A percentile compares a stretch with the other conserved stretches of the same genome.
Evolutionary conservation across 805 yeast species (phyloP).

Genomic region (Sugiyamaella chiloensis): DNA sequence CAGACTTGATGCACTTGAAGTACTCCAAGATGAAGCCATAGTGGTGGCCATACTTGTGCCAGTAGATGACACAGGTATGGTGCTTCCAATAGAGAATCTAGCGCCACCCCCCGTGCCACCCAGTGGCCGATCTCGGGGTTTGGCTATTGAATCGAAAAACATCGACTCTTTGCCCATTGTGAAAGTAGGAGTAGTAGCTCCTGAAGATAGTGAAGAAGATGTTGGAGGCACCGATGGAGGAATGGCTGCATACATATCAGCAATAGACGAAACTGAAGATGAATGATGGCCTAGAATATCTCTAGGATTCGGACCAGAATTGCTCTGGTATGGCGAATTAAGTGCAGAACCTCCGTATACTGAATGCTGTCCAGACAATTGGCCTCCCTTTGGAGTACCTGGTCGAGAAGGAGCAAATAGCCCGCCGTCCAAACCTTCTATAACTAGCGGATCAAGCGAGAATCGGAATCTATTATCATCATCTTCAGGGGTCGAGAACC

Average conservation of each 20-base stretch:
- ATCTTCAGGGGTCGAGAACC: constrained; percentile 16
- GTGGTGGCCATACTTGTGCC: neutral
- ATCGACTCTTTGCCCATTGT: constrained; percentile 13
- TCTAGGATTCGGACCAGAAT: constrained; percentile 6
- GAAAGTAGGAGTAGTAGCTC: constrained; percentile 12
- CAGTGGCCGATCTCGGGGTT: constrained; percentile 15
- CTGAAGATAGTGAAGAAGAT: constrained; percentile 10
- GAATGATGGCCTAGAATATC: constrained; percentile 10
- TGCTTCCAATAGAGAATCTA: constrained; percentile 11
- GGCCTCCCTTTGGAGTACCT: constrained; percentile 6
- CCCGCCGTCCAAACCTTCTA: constrained; percentile 42
- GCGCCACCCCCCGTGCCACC: constrained; percentile 3
- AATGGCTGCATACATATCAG: constrained; percentile 13
- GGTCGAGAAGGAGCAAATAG: constrained; percentile 19
- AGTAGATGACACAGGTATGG: constrained; percentile 4
- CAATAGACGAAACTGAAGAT: constrained; percentile 14
- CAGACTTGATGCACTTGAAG: neutral
- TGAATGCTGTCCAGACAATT: neutral
- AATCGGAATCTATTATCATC: constrained; percentile 34
- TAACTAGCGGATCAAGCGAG: constrained; percentile 46
- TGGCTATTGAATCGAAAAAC: constrained; percentile 17
- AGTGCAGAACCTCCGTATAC: neutral
- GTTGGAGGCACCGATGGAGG: constrained; percentile 5
- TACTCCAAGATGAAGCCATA: neutral
- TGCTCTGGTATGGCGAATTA: constrained; percentile 5